These are phyloP conservation scores for Ajuga reptans DNA, from an alignment of 305 asterid species.

Conservation along the genomic window DNA sequence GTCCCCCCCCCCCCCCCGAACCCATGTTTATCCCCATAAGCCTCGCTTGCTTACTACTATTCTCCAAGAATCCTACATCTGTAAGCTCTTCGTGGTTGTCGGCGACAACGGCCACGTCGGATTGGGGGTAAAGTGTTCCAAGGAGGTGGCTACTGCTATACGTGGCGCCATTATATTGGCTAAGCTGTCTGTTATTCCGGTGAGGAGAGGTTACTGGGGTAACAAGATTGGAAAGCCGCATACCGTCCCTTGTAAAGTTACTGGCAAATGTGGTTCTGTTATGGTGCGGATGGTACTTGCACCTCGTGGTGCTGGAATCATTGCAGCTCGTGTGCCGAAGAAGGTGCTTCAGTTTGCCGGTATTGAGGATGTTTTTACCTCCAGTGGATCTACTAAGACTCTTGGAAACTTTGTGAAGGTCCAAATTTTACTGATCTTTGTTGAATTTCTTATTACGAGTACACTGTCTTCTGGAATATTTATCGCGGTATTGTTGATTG, in stretches of 20 bases:
- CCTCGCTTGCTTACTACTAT: conserved; percentile 55
- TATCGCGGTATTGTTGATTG: too few species aligned
- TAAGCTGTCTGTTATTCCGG: conserved; percentile 46
- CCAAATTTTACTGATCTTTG: neutral
- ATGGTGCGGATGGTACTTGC: conserved; percentile 57
- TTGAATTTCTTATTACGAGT: neutral
- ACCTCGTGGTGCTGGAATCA: conserved; percentile 51
- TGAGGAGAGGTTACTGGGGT: conserved; percentile 57
- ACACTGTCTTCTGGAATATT: too few species aligned
- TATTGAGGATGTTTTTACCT: conserved; percentile 50
- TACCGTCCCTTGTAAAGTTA: conserved; percentile 56
- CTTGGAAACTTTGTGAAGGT: conserved; percentile 60
- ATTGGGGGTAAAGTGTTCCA: conserved; percentile 49
- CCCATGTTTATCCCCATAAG: too few species aligned
- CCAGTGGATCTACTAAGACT: conserved; percentile 57
- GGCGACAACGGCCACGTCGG: conserved; percentile 54
- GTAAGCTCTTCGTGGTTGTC: conserved; percentile 55
- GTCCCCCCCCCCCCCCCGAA: too few species aligned
- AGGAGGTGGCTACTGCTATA: conserved; percentile 57
- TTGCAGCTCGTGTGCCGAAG: conserved; percentile 57
- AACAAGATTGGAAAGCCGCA: conserved; percentile 53
- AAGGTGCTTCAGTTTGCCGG: conserved; percentile 57
- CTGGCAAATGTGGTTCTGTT: conserved; percentile 55
- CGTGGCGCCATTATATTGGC: conserved; percentile 54
- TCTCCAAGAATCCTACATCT: conserved; percentile 52